A percentile compares a stretch with the other conserved stretches of the same genome.
phyloP scores from a whole-genome alignment of 2,329 filamentous ascomycete species.

The Achaetomium macrosporum region DNA sequence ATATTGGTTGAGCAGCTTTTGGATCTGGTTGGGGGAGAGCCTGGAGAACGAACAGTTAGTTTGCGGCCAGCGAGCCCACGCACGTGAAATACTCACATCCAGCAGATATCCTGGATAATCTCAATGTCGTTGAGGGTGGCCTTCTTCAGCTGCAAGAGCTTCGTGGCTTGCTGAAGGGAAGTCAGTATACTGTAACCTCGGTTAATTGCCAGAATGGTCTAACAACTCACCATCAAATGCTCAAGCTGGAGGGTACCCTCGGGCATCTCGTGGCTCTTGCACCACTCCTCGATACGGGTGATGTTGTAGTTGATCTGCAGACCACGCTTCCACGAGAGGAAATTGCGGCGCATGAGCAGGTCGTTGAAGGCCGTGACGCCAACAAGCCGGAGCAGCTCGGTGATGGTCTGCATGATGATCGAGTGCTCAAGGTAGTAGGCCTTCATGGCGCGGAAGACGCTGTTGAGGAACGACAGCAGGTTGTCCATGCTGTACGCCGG shows the following conservation, averaged over 20 bases:
- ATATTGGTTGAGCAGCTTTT: conserved; percentile 98
- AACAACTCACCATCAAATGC: conserved; percentile 76
- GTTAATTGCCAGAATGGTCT: no score
- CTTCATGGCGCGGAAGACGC: conserved; percentile 98
- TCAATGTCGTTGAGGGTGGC: conserved; percentile 98
- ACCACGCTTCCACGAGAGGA: conserved; percentile 98
- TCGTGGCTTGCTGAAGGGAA: conserved; percentile 75
- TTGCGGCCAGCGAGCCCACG: background rate
- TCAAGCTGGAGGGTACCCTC: conserved; percentile 95
- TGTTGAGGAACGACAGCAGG: conserved; percentile 88
- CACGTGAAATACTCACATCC: conserved; percentile 68
- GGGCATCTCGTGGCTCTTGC: conserved; percentile 99
- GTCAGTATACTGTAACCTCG: conserved; percentile 26
- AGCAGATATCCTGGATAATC: conserved; percentile 99
- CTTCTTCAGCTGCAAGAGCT: conserved; percentile 97
- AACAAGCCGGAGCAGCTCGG: conserved; percentile 85
- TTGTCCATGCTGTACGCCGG: conserved; percentile 99
- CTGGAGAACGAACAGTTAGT: conserved; percentile 37
- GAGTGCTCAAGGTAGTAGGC: conserved; percentile 94
- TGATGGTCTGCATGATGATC: conserved; percentile 93
- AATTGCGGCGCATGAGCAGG: conserved; percentile 93
- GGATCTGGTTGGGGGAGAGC: conserved; percentile 97
- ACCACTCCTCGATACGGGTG: conserved; percentile 98
- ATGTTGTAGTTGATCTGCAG: conserved; percentile 99
- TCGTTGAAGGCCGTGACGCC: conserved; percentile 99